These are phyloP conservation scores for Lycium barbarum DNA, from an alignment of 257 asterid species.

Conservation along the genomic window DNA sequence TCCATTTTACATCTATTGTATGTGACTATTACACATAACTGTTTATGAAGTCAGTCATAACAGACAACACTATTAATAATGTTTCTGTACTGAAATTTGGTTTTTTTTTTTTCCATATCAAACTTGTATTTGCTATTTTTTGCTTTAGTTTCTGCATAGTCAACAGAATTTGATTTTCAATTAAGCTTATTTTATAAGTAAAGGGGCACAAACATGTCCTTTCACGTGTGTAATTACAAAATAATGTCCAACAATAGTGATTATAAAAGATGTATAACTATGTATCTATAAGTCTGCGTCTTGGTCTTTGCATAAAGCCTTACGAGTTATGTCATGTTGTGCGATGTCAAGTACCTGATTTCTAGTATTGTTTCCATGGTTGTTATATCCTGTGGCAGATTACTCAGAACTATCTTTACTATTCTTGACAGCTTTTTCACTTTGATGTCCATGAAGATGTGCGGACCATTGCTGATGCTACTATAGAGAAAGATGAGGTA, in stretches of 20 bases:
- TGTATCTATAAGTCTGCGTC: not conserved
- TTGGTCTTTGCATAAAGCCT: not conserved
- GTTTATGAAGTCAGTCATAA: not conserved
- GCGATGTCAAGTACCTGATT: conserved; percentile 9
- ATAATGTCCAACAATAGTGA: not conserved
- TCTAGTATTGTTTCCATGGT: not conserved
- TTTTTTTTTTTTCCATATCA: not conserved
- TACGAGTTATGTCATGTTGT: not conserved
- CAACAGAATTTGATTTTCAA: not conserved
- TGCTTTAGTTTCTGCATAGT: not conserved
- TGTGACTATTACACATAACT: not conserved
- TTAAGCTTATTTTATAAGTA: not conserved
- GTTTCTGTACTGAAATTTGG: not conserved
- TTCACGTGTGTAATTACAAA: not conserved
- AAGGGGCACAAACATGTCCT: not conserved
- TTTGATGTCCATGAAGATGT: conserved; percentile 99
- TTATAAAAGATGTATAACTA: conserved; percentile 1
- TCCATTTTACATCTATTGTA: not conserved
- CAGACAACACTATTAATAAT: not conserved
- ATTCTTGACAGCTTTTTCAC: conserved; percentile 80
- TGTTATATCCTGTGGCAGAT: not conserved
- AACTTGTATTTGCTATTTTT: not conserved
- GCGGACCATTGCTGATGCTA: conserved; percentile 94
- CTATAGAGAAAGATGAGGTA: conserved; percentile 99
- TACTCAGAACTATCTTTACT: not conserved